Evolutionary conservation across 2,329 filamentous ascomycete species (phyloP).

Genomic region (Penicillium rolfsii): DNA sequence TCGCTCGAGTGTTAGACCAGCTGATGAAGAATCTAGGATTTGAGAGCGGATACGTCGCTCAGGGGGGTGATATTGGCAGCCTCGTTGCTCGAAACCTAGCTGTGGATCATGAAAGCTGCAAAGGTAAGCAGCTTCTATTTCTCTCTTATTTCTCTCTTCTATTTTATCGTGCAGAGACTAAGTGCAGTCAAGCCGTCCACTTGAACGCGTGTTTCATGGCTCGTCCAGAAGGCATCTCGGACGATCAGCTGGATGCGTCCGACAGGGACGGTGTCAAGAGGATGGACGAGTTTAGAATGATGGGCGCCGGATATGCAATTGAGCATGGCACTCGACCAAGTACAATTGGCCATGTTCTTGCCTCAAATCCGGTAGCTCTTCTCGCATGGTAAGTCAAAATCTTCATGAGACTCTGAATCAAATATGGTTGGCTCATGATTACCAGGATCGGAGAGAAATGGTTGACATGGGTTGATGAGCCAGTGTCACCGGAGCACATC

Average conservation of each 20-base stretch:
- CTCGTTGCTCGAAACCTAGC: slow-evolving; percentile 29
- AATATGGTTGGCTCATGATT: background rate
- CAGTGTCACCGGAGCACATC: slow-evolving; percentile 37
- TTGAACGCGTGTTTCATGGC: slow-evolving; percentile 34
- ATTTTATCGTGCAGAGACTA: background rate
- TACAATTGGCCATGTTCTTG: slow-evolving; percentile 41
- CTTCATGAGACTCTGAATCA: background rate
- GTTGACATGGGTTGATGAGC: slow-evolving; percentile 42
- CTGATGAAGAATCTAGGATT: slow-evolving; percentile 38
- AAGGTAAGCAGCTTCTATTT: slow-evolving; percentile 25
- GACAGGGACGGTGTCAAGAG: slow-evolving; percentile 39
- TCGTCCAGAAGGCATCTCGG: slow-evolving; percentile 29
- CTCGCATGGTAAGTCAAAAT: slow-evolving; percentile 34
- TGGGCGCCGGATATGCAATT: slow-evolving; percentile 31
- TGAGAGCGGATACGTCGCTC: slow-evolving; percentile 34
- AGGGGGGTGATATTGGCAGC: slow-evolving; percentile 40
- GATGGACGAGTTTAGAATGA: slow-evolving; percentile 22
- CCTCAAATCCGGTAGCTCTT: slow-evolving; percentile 37
- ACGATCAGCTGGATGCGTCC: slow-evolving; percentile 24
- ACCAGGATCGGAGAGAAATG: slow-evolving; percentile 47
- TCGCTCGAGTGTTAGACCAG: slow-evolving; percentile 34
- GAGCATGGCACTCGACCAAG: slow-evolving; percentile 39
- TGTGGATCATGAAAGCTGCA: slow-evolving; percentile 35
- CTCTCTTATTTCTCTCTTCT: background rate
- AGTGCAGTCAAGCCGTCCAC: slow-evolving; percentile 30